Base-by-base conservation (phyloP, 768 basidiomycete genomes). In the Crepidotus variabilis region DNA sequence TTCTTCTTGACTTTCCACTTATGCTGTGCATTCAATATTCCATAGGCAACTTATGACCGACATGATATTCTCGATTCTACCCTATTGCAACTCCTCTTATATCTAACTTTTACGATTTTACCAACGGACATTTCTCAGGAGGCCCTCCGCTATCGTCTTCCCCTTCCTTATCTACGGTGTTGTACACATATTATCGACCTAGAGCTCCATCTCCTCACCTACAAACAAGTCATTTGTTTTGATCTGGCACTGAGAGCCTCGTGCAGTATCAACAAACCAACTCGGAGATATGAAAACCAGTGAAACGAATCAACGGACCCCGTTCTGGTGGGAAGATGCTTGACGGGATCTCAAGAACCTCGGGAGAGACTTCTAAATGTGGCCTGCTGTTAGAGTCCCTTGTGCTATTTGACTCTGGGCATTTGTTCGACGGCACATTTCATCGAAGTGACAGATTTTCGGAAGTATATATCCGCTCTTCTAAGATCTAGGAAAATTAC, bases 311-410 rank as follows among this genome's bases (percentile, higher is more conserved):
- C 57, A 54, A 57, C 57, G 36, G 55, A 50, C 56, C 57, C 52
- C 52, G 52, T 57, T 57, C 43, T 52, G 52, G 55, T 60, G 53
- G 52, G 52, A 51, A 49, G 43, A 45, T 52, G 47, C 33, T 55
- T 28, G 47, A 22, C 57, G 57, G 61, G 54, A 61, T 58, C 47
- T 54, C 51, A 50, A 54, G 49, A 61, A 60, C 61, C 57, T 65
- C 66, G 70, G 60, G 64, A 69, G 65, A 72, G 50, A 67, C 67
- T 70, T 69, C 70, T 67, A 71, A 66, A 63, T 68, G 65, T 50
- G 57, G 56, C 49, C 55, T 51, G 51, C 50, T 60, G 45, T 57
- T 60, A 55, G 59, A 61, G 54, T 50, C 50, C 53, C 56, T 63
- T 47, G 52, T 55, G 50, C 60, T 51, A 61, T 59, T 61, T 56